Conservation (phyloP, 495 filamentous ascomycete species). For the Staphylotrichum tortipilum region DNA sequence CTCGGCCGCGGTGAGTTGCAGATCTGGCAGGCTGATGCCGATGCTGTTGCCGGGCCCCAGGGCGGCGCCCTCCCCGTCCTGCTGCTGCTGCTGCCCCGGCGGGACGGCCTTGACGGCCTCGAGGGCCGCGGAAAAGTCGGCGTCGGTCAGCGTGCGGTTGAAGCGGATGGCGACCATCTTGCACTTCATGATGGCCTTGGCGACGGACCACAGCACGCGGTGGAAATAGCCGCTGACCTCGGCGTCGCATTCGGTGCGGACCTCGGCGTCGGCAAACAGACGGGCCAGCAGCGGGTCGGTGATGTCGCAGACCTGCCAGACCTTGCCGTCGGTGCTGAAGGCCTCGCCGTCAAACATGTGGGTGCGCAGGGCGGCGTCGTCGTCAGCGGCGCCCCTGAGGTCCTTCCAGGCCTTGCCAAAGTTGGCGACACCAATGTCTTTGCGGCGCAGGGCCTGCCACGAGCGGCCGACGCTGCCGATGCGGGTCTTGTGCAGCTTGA, state of each 20-base stretch:
- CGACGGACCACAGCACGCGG: conserved; percentile 68
- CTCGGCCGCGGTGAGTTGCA: conserved; percentile 42
- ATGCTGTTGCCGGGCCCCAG: conserved; percentile 27
- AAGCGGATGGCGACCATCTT: conserved; percentile 56
- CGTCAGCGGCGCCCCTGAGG: conserved; percentile 27
- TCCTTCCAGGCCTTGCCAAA: conserved; percentile 27
- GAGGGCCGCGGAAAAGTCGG: conserved; percentile 40
- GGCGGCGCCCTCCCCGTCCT: conserved; percentile 28
- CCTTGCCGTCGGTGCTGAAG: conserved; percentile 63
- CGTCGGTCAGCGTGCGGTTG: conserved; percentile 39
- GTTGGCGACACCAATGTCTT: conserved; percentile 23
- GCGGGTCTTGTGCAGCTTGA: conserved; percentile 47
- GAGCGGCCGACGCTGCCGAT: conserved; percentile 37
- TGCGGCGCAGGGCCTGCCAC: conserved; percentile 32
- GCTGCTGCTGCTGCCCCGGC: too few relatives aligned
- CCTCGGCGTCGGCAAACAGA: conserved; percentile 41
- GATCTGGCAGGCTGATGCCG: conserved; percentile 42
- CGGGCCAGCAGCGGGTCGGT: conserved; percentile 59
- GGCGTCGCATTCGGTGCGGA: conserved; percentile 46
- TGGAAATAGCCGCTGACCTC: conserved; percentile 70
- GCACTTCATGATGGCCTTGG: conserved; percentile 73
- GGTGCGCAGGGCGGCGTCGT: conserved; percentile 33
- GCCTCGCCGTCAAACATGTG: conserved; percentile 76
- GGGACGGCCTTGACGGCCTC: conserved; percentile 25
- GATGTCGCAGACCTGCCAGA: conserved; percentile 92